Base-by-base conservation (phyloP, 352 stramenopile species). In the Globisporangium solare region DNA sequence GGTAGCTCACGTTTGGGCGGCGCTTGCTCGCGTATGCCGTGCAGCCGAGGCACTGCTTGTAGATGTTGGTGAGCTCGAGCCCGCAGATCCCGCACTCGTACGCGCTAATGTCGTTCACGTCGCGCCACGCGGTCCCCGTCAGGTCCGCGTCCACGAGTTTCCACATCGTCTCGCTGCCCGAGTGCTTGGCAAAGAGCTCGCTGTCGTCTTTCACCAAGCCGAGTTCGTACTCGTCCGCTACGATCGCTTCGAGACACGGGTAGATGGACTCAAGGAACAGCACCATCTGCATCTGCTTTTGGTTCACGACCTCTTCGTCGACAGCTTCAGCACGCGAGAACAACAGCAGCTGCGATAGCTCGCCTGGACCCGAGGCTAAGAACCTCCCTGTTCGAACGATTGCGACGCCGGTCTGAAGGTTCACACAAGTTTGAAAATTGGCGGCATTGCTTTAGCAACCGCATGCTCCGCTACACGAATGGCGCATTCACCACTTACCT, bases 41-140 rank as follows among this genome's bases (percentile, higher is more conserved):
- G 52, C 84, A 94, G 37, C 84, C 84, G 3, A 94, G 66, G 32
- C 84, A 94, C 59, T 92, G 81, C 65, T 94, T 92, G 70, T 91
- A 92, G 50, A 86, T 71, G 63, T 94, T 94, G 21, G 78, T 79
- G n/a, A 94, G 79, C 62, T 94, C 84, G 1, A 81, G 72, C 0
- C 67, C 65, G 60, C 79, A 91, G 51, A 92, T 79, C 18, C 74
- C 73, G 45, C 82, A 92, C 45, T 58, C 62, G 58, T 89, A 92
- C 42, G 83, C 78, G 8, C 60, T 55, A 47, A 45, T 54, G 67
- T 61, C 61, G 58, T 43, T 76, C 18, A 50, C 42, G 40, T 51
- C 21, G 35, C 27, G 2, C 18, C 35, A n/a, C 32, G 35, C 14
- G 39, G 45, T 49, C 21, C 49, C 47, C 20, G 47, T 61, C 55